Evolutionary conservation across 2,329 filamentous ascomycete species (phyloP), one percentile per base, ranked within the genome.

Genomic region (Colletotrichum sp.): DNA sequence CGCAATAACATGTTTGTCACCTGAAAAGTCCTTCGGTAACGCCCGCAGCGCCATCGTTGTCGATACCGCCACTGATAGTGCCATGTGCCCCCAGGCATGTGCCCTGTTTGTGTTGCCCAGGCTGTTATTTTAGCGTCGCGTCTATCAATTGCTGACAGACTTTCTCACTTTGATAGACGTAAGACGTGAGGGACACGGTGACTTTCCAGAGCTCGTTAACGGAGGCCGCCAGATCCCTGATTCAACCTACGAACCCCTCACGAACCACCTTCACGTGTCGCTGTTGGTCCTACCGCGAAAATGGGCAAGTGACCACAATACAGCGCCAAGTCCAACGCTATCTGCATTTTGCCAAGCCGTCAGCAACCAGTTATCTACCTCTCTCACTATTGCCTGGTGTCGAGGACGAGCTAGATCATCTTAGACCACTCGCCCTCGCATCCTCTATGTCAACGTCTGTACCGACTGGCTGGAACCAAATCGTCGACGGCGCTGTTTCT

Each of bases 241-340:
- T 39, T 39, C 36, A 8, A 39, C 36, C 36, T 48, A 48, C 39
- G 39, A 48, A 48, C 39, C 39, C 39, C 48, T 36, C n/a, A 71
- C 26, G 18, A 48, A 57, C n/a, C 32, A 43, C 26, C 60, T 74
- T 74, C 71, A 74, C 71, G 67, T 74, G 71, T 69, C 28, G 60
- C 30, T 32, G n/a, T 61, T 48, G 14, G n/a, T 71, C n/a, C 34
- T 14, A 14, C 24, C 14, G n/a, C n/a, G 67, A 26, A 26, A n/a
- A 57, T 39, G 67, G 52, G 34, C 71, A 71, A 65, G 26, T 74
- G 71, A 74, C 67, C 71, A 55, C 43, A 57, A 30, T 30, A 30
- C 18, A 28, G 36, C 57, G 59, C 71, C 32, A 63, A 48, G 55
- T 21, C 24, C 57, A 57, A 39, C 39, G n/a, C 66, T 18, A 64